Percentiles rank a stretch among this genome's conserved stretches.
These are phyloP conservation scores for Sextonia rubra DNA, from an alignment of 164 flowering plant species.

Conservation along the genomic window DNA sequence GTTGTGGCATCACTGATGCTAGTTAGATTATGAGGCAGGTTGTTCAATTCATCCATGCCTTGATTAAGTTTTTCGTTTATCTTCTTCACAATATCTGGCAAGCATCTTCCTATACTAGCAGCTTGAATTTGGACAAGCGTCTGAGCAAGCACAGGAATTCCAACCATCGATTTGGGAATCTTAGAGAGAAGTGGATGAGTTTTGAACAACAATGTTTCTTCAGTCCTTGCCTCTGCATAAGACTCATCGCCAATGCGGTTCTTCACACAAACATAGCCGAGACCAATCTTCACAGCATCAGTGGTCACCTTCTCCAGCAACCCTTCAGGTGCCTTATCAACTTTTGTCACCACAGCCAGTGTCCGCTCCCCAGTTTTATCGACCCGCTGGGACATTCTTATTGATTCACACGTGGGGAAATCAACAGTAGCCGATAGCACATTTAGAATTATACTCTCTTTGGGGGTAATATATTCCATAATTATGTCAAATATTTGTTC, in stretches of 20 bases:
- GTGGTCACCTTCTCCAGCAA: conserved; percentile 21
- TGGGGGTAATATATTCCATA: conserved; percentile 38
- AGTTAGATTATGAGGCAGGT: conserved; percentile 20
- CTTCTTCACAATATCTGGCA: conserved; percentile 29
- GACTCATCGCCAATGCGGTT: conserved; percentile 45
- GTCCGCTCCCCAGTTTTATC: conserved; percentile 40
- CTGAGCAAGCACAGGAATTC: conserved; percentile 31
- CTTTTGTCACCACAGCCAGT: conserved; percentile 44
- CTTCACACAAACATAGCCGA: conserved; percentile 41
- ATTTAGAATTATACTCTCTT: conserved; percentile 42
- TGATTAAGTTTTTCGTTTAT: conserved; percentile 26
- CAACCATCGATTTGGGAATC: conserved; percentile 18
- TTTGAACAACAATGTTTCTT: conserved; percentile 26
- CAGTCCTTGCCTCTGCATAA: conserved; percentile 31
- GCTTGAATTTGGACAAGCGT: conserved; percentile 35
- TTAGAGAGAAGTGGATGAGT: conserved; percentile 26
- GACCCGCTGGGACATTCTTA: conserved; percentile 44
- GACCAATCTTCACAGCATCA: conserved; percentile 42
- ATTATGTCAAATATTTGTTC: conserved; percentile 39
- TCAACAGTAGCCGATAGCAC: conserved; percentile 44
- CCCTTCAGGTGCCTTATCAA: conserved; percentile 41
- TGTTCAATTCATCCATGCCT: conserved; percentile 18
- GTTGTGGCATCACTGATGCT: conserved; percentile 28
- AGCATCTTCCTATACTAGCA: conserved; percentile 16
- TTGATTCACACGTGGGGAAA: conserved; percentile 52